Base-by-base conservation (phyloP, 768 basidiomycete species). In the Postia placenta region DNA sequence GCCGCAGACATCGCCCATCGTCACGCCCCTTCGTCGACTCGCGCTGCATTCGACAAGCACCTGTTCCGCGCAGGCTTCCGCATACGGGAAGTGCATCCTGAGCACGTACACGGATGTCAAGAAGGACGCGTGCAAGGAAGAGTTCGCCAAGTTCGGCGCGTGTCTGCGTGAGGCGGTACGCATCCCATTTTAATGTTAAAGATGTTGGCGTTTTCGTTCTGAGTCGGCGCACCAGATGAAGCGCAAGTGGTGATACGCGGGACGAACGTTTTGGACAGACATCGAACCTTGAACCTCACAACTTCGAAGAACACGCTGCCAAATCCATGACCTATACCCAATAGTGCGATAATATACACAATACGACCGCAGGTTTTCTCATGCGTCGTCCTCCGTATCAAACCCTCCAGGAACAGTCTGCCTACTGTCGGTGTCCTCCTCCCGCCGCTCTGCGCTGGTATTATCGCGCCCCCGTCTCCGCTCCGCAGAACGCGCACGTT, bases 21-120 rank as follows among this genome's bases (percentile, higher is more conserved):
- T 58, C 12, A 71, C 68, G 9, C 84, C 85, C 22, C 60, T 91
- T 36, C 73, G 77, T 52, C 75, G 79, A 22, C 68, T 91, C 20
- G 88, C 87, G n/a, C 54, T 79, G 17, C 80, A 85, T 55, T 76
- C 87, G 2, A 88, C 86, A 1, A 74, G 75, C 2, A 87, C 86
- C 14, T 90, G 88, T 58, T 70, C 85, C 7, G 53, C 72, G 5
- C 78, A 92, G 61, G 92, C 93, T 23, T 65, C 79, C 3, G 72
- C 68, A 4, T 99, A 99, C 63, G 95, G 92, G 20, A 85, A 85
- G 71, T 99, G 95, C 67, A 83, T 98, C 40, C 71, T 86, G 24
- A 77, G 80, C 1, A 79, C 79, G 3, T 95, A 96, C 65, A 80
- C 80, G 24, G 95, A 98, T 53, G 85, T 92, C 4, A 79, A 72